Evolutionary conservation across 108 stramenopile genomes (phyloP), one percentile per base, ranked within the genome.

Genomic region (Conticribra guillardii): DNA sequence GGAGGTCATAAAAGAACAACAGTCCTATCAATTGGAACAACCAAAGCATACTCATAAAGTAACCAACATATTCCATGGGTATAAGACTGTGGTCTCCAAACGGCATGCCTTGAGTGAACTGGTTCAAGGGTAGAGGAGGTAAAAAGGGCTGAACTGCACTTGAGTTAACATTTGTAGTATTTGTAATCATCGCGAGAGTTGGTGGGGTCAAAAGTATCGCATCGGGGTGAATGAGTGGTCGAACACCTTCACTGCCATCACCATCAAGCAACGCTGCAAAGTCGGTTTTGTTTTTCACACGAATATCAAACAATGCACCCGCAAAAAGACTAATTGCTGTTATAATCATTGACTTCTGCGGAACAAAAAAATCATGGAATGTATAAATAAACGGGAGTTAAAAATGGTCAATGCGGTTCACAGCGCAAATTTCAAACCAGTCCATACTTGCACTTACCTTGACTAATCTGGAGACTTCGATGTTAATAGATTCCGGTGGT

Each of bases 41-140:
- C 79, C 79, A 80, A 4, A 54, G 19, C 29, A 54, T 33, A 48
- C 73, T 32, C 79, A 75, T 80, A 7, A 70, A 19, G 32, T 71
- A 75, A 17, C 79, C 74, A 44, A 69, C 37, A 29, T 48, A 62
- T 27, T 68, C 44, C 14, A 75, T n/a, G 23, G 74, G 63, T 18
- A 80, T 44, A 0, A 80, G 59, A 2, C 69, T 37, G 19, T 46
- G 61, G 41, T 80, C 51, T 30, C 54, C 69, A 44, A 62, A 64
- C 11, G 69, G 68, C 15, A 76, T 24, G 44, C 27, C 15, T 8
- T 44, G 24, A 17, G 59, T 51, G 1, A 64, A 22, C 24, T 52
- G 61, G 61, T 68, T 62, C 26, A 62, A 47, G 19, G 60, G 67
- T 21, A 73, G 48, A 28, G 52, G 60, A 1, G 62, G 63, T 3